Conservation (phyloP, 495 filamentous ascomycete genomes). For the Penicillium coffeae region DNA sequence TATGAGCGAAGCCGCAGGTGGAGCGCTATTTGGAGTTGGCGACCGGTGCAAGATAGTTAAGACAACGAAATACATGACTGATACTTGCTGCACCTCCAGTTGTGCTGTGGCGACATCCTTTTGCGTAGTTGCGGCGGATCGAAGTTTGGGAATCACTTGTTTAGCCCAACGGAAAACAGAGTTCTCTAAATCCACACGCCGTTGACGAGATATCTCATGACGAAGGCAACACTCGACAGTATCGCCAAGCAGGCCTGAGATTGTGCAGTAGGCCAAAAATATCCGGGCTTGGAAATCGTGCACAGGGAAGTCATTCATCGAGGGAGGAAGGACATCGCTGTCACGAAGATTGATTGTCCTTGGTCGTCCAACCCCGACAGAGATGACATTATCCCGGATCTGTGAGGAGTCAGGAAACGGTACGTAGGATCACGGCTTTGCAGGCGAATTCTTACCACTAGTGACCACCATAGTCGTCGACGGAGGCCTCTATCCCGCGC, state of each 20-base stretch:
- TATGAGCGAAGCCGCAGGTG: slow-evolving; percentile 21
- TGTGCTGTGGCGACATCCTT: slow-evolving; percentile 19
- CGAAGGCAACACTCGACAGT: slow-evolving; percentile 26
- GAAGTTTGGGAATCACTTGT: slow-evolving; percentile 25
- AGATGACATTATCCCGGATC: slow-evolving; percentile 31
- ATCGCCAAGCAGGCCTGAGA: slow-evolving; percentile 24
- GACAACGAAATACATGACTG: slow-evolving; percentile 28
- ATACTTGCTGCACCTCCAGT: slow-evolving; percentile 21
- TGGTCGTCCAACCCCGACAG: slow-evolving; percentile 26
- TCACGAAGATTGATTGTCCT: slow-evolving; percentile 27
- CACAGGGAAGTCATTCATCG: slow-evolving; percentile 23
- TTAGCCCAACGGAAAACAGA: slow-evolving; percentile 29
- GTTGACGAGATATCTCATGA: slow-evolving; percentile 23
- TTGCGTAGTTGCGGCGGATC: slow-evolving; percentile 11
- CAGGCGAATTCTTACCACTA: slow-evolving; percentile 20
- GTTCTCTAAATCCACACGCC: slow-evolving; percentile 24
- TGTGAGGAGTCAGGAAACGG: background rate
- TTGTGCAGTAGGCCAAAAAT: slow-evolving; percentile 26
- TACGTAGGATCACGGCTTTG: background rate
- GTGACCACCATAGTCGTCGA: slow-evolving; percentile 27
- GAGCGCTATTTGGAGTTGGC: slow-evolving; percentile 21
- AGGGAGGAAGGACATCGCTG: slow-evolving; percentile 29
- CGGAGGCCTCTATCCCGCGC: slow-evolving; percentile 23
- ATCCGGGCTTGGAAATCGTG: slow-evolving; percentile 23
- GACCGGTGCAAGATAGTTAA: slow-evolving; percentile 26